Evolutionary conservation across 176 grass and related monocot genomes (phyloP), one percentile per base, ranked within the genome.

Genomic region (Triticum dicoccoides): DNA sequence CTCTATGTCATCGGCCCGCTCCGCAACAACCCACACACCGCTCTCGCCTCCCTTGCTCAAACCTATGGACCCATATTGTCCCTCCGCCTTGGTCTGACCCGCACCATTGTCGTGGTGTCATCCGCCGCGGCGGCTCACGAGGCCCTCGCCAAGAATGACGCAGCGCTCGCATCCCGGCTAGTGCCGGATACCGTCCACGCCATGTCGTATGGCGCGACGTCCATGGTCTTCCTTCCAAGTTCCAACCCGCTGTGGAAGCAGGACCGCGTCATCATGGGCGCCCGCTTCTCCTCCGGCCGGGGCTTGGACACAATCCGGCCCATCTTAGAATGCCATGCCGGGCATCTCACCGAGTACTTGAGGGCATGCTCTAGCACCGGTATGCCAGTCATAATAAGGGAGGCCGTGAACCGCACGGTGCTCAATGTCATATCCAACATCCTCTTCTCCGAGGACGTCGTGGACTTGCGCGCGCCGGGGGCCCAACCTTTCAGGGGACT

Each of bases 351-450:
- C 32, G 59, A 65, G 27, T 20, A 81, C 65, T 25, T 90, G 1
- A 67, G 59, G 21, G 23, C 69, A 2, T n/a, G 25, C 37, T 30
- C 21, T 2, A 14, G 84, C 59, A 25, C 0, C 0, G 66, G 84
- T 42, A 18, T 0, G 30, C 77, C 83, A 2, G 30, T 90, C 13
- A 15, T 42, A 4, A 33, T 90, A 14, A 65, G 88, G 61, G 61
- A 80, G 44, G 78, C 24, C 58, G 69, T 90, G 29, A 82, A 86
- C 23, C 30, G 41, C 21, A 69, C 83, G 0, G 58, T 90, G 10
- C 88, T 90, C n/a, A 90, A 90, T 54, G n/a, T 90, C 37, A 65
- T 86, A 25, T 69, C 88, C 0, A 90, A 90, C 79, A 18, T 86
- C 8, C 73, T 89, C 65, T 58, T 58, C 6, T 58, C 52, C 5